Evolutionary conservation across 208 protist genomes (phyloP).

Genomic region (Phytomonas sp.): DNA sequence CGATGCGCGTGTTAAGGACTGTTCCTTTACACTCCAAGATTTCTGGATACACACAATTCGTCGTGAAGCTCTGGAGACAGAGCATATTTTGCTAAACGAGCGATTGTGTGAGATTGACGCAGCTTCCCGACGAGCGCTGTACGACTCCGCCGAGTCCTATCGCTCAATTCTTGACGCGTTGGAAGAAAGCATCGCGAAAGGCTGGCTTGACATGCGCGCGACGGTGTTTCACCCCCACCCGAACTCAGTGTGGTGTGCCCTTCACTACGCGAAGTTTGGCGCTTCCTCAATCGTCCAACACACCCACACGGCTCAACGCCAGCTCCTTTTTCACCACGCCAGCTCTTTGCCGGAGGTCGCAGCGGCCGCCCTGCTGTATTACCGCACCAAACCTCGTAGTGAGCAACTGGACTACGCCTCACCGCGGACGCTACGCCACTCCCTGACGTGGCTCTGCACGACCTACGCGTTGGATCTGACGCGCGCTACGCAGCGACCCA

Average conservation of each 20-base stretch:
- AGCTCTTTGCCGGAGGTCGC: constrained; percentile 50
- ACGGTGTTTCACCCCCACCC: constrained; percentile 45
- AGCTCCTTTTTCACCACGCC: constrained; percentile 73
- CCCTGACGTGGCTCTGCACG: constrained; percentile 45
- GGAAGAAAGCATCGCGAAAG: constrained; percentile 41
- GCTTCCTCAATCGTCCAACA: constrained; percentile 61
- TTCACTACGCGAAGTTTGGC: constrained; percentile 81
- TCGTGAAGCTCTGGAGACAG: constrained; percentile 66
- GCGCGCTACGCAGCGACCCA: constrained; percentile 54
- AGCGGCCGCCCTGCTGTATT: constrained; percentile 72
- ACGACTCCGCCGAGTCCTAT: constrained; percentile 19
- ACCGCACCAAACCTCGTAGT: constrained; percentile 70
- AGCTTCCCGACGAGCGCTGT: constrained; percentile 42
- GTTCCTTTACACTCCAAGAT: constrained; percentile 46
- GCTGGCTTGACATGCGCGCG: constrained; percentile 49
- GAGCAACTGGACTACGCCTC: constrained; percentile 69
- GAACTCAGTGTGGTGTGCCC: constrained; percentile 65
- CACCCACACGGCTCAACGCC: constrained; percentile 55
- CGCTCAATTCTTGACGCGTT: constrained; percentile 26
- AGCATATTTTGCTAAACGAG: constrained; percentile 59
- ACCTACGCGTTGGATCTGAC: constrained; percentile 56
- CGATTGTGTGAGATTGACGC: constrained; percentile 40
- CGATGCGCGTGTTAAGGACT: constrained; percentile 24
- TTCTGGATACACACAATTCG: constrained; percentile 76
- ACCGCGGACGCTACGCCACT: constrained; percentile 69